Conservation (phyloP, 495 filamentous ascomycete genomes). For the Aspergillus hancockii region DNA sequence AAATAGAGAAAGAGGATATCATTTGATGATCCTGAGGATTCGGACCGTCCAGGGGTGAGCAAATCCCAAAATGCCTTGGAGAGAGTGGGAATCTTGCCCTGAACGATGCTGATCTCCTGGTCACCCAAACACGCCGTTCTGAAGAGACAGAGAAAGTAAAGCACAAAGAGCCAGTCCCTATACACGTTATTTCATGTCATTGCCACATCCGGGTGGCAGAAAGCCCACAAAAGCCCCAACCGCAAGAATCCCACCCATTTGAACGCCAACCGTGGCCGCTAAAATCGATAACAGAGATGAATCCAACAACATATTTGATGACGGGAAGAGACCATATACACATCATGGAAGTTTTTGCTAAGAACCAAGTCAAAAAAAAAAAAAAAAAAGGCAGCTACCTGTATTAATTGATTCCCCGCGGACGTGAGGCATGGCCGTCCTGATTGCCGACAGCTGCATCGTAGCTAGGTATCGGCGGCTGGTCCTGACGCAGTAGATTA, state of each 20-base stretch:
- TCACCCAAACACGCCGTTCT: conserved; percentile 4
- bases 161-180: conserved; percentile 18
- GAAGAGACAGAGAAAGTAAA: conserved; percentile 9
- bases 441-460: conserved; percentile 58
- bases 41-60: not conserved
- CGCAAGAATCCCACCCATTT: conserved; percentile 21
- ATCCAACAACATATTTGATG: conserved; percentile 15
- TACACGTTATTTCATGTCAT: conserved; percentile 23
- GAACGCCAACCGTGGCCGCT: conserved; percentile 36
- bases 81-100: not conserved
- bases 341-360: not conserved
- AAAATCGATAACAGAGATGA: conserved; percentile 24
- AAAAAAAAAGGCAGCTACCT: conserved; percentile 2
- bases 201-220: conserved; percentile 16
- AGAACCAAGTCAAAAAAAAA: conserved; percentile 5
- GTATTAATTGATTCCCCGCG: conserved; percentile 5
- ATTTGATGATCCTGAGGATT: not conserved
- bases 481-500: conserved; percentile 40
- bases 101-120: not conserved
- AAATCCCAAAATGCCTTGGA: not conserved
- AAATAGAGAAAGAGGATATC: conserved; percentile 5
- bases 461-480: conserved; percentile 60
- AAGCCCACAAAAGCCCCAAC: conserved; percentile 16
- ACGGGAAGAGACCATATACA: conserved; percentile 18
- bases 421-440: conserved; percentile 15